Evolutionary conservation across 805 yeast species (phyloP), one percentile per base, ranked within the genome.

Genomic region (Schizosaccharomyces lindneri): DNA sequence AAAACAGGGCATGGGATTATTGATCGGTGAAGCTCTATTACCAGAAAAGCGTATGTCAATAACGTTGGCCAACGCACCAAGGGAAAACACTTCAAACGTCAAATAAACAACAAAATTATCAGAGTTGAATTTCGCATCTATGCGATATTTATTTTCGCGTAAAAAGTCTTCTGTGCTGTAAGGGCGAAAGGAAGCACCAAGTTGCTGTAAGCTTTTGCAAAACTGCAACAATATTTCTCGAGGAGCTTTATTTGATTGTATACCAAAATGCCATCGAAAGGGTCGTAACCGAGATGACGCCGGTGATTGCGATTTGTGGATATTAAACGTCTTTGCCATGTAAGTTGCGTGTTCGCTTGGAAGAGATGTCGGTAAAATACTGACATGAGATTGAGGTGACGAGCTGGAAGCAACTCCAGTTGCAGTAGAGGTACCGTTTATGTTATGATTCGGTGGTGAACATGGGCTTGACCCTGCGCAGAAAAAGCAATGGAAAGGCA

Each of bases 211-310:
- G 0, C 97, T 97, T 59, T 95, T 78, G 73, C 93, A 93, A 55
- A 93, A 89, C 70, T 93, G 97, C 36, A 97, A 96, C 97, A 93
- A 93, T 2, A 93, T 97, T 71, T 93, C 98, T 67, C 93, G 76
- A 43, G 98, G 98, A 70, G 93, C 90, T 0, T 96, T 87, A 68
- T 97, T 78, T 5, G 96, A 87, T 70, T 98, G 78, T 63, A 93
- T 93, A 65, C 98, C 98, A 70, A 90, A 93, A 75, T 93, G 98
- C 98, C 98, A 93, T 72, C 95, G 82, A 6, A 95, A 87, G 72
- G 55, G 74, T 19, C 57, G 57, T 19, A 51, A 1, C n/a, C 57
- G 32, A 17, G 19, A 13, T 5, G 57, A 17, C 4, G 11, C 15
- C n/a, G 57, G 15, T 7, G 36, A 11, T 2, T 29, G 57, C n/a